A percentile compares a stretch with the other conserved stretches of the same genome.
These are phyloP conservation scores for Erodium texanum DNA, from an alignment of 441 rosid genomes.

Conservation along the genomic window DNA sequence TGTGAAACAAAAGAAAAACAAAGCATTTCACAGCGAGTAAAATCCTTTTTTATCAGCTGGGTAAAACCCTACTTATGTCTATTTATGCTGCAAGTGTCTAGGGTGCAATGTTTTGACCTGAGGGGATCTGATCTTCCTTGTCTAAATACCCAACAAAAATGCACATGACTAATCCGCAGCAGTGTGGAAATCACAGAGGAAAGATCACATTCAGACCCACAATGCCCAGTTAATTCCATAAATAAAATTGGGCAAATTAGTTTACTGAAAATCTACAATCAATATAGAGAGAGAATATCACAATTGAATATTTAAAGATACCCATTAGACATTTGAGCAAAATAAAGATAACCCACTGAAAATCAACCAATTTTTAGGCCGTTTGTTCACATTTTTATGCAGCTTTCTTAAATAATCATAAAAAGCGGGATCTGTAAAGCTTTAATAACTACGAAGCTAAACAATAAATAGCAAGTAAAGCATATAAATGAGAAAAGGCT, in stretches of 20 bases:
- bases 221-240: neutral
- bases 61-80: neutral
- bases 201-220: neutral
- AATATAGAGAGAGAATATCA: neutral
- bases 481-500: no score
- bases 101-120: neutral
- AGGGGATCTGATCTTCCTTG: neutral
- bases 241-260: neutral
- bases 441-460: no score
- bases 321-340: neutral
- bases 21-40: neutral
- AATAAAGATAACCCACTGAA: neutral
- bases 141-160: neutral
- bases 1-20: neutral
- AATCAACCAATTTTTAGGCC: neutral
- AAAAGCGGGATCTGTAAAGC: neutral
- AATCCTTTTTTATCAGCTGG: no score
- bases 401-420: neutral
- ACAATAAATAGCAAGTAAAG: no score
- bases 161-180: neutral
- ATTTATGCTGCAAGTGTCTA: neutral
- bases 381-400: neutral
- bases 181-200: neutral
- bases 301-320: no score
- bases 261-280: neutral